These are phyloP conservation scores for Bruguiera gymnorhiza DNA, from an alignment of 345 rosid species.

Conservation along the genomic window DNA sequence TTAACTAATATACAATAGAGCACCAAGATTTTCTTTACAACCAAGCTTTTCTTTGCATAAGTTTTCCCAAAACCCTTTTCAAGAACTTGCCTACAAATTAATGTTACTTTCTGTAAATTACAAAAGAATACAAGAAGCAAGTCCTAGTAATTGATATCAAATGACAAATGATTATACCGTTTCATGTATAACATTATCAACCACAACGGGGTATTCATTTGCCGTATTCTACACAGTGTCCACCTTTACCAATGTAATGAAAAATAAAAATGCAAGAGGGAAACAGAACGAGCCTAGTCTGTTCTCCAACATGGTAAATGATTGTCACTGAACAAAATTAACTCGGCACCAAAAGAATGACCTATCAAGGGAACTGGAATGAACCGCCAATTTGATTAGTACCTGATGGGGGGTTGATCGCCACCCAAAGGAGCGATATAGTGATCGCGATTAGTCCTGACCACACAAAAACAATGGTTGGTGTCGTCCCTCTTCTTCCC, in stretches of 20 bases:
- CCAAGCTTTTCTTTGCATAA: no score
- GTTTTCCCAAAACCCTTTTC: background rate
- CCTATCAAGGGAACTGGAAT: constrained; percentile 78
- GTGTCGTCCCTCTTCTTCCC: constrained; percentile 98
- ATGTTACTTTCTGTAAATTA: constrained; percentile 7
- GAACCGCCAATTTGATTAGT: constrained; percentile 76
- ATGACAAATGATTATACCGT: background rate
- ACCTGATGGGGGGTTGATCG: constrained; percentile 81
- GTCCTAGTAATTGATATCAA: constrained; percentile 6
- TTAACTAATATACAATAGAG: no score
- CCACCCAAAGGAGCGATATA: constrained; percentile 96
- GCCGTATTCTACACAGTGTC: constrained; percentile 3
- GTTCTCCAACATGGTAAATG: constrained; percentile 20
- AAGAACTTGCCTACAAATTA: background rate
- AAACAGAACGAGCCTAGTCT: constrained; percentile 15
- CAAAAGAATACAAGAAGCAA: constrained; percentile 15
- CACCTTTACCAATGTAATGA: background rate
- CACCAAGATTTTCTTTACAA: no score
- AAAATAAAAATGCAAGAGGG: constrained; percentile 9
- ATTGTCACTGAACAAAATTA: constrained; percentile 15
- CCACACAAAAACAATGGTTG: constrained; percentile 96
- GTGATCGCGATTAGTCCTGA: constrained; percentile 93
- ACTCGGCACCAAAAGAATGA: constrained; percentile 21
- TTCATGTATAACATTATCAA: background rate
- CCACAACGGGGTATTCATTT: constrained; percentile 3